phyloP scores from a whole-genome alignment of 768 basidiomycete species.

The Pleurotus salmoneostramineus region DNA sequence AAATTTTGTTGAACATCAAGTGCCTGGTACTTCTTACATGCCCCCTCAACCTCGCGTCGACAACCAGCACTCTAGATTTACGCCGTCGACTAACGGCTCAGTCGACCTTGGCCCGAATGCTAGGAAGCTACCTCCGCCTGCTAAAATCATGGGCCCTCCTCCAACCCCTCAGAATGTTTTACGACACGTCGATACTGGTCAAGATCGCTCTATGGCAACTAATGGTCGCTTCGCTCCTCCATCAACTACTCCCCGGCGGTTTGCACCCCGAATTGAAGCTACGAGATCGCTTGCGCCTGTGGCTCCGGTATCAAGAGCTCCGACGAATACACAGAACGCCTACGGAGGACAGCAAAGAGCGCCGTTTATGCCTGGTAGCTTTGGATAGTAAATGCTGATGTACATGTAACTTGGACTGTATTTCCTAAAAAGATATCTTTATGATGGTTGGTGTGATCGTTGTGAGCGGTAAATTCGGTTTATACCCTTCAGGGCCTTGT shows the following conservation, averaged over 20 bases:
- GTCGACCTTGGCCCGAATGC: not conserved
- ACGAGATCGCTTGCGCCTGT: slow-evolving; percentile 7
- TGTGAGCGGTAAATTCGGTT: not conserved
- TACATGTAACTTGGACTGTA: not conserved
- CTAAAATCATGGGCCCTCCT: slow-evolving; percentile 46
- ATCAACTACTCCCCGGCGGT: slow-evolving; percentile 6
- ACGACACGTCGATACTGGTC: slow-evolving; percentile 13
- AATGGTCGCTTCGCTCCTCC: not conserved
- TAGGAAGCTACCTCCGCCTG: slow-evolving; percentile 2
- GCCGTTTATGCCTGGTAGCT: slow-evolving; percentile 40
- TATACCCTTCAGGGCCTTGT: not conserved
- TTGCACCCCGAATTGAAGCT: slow-evolving; percentile 8
- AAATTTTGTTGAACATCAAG: slow-evolving; percentile 19
- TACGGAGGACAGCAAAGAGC: slow-evolving; percentile 39
- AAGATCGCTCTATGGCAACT: not conserved
- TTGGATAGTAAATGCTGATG: slow-evolving; percentile 18
- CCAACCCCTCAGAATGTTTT: slow-evolving; percentile 42
- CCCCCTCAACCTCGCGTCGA: not conserved
- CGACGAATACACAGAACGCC: slow-evolving; percentile 14
- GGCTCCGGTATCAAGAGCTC: slow-evolving; percentile 18
- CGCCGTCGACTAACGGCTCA: slow-evolving; percentile 12
- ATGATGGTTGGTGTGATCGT: slow-evolving; percentile 1
- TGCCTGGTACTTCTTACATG: not conserved
- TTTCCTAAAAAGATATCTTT: not conserved
- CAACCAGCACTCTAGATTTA: slow-evolving; percentile 17